These are phyloP conservation scores for Datura wrightii DNA, from an alignment of 257 asterid genomes.

Conservation along the genomic window DNA sequence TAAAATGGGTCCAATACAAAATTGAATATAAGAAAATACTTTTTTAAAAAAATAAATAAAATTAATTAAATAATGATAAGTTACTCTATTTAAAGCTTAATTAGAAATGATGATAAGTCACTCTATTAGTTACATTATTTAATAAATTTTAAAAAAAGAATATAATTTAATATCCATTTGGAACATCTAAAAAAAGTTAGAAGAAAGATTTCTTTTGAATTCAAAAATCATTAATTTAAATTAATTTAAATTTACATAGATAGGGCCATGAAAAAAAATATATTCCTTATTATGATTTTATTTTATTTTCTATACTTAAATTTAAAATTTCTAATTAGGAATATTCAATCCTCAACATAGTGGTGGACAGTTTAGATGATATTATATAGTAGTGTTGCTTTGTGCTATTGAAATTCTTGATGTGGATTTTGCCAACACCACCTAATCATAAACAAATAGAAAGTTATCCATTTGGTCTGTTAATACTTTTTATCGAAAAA, in stretches of 20 bases:
- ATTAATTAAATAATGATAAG: neutral
- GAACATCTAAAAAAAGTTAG: no score
- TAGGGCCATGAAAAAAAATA: neutral
- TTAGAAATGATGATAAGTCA: neutral
- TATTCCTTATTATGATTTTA: neutral
- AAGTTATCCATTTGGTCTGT: neutral
- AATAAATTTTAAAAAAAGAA: no score
- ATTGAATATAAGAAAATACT: no score
- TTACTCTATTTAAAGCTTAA: neutral
- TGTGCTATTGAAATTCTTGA: neutral
- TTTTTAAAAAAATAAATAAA: no score
- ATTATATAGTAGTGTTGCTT: neutral
- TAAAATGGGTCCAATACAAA: no score
- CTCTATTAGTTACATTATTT: no score
- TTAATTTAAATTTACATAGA: neutral
- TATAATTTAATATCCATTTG: no score
- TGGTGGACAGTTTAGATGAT: slow-evolving; percentile 1
- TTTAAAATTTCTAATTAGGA: neutral
- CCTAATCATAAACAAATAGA: neutral
- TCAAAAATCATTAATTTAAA: no score
- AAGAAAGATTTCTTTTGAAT: neutral
- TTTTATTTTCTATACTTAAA: neutral
- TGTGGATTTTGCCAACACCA: neutral
- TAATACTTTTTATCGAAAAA: no score
- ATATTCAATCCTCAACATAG: neutral